Base-by-base conservation (phyloP, 169 alveolate species). In the Cryptosporidium muris region DNA sequence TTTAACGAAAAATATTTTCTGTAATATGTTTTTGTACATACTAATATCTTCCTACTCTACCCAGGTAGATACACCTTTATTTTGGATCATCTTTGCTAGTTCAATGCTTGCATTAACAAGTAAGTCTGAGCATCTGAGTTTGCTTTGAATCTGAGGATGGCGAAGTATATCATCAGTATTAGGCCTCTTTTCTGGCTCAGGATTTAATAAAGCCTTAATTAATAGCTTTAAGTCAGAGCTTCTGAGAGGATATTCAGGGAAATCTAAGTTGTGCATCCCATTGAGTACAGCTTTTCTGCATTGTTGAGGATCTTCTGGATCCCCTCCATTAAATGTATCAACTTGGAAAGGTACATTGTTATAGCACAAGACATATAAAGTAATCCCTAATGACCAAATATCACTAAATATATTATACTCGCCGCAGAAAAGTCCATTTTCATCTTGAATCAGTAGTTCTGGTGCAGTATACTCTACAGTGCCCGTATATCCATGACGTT, bases 381-480 rank as follows among this genome's bases (percentile, higher is more conserved):
- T 80, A 42, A 91, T 80, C n/a, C 96, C 96, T 54, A 92, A 80
- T 49, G 93, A 88, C 96, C 96, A 92, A 91, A 92, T 89, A 64
- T 92, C 96, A 38, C 92, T 81, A 64, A 92, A 88, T 34, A 82
- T 51, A 80, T 92, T 58, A 38, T 88, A 88, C 65, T 62, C 81
- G 8, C 67, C 81, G 12, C 38, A 68, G 58, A 65, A 88, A 49
- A 81, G 64, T 0, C 92, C 91, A 8, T 56, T 51, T 9, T 62
- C 56, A 66, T 89, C 82, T 14, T 89, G 80, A 52, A 80, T 81
- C 51, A 92, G 89, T 51, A 92, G 89, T 51, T 92, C 96, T 7
- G 96, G 96, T 9, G 96, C 96, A 4, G 96, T 92, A 81, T 90
- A 92, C 66, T 92, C 96, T 1, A 92, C 85, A n/a, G 96, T 92